Evolutionary conservation across 495 filamentous ascomycete genomes (phyloP).

Genomic region (Cercophora scortea): DNA sequence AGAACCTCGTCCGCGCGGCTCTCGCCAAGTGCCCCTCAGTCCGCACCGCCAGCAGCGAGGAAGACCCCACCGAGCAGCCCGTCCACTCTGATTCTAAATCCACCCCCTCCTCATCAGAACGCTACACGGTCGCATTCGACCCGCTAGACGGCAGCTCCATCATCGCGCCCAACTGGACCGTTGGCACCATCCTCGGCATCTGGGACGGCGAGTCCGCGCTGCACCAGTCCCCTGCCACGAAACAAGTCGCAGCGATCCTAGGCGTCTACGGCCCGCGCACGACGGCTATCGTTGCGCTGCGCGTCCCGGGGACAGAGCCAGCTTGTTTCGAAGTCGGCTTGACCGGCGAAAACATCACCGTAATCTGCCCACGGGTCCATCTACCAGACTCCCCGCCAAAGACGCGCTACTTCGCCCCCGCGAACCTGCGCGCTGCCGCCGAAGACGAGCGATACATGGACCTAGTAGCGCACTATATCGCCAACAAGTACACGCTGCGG

Average conservation of each 20-base stretch:
- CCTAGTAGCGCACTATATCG: constrained; percentile 33
- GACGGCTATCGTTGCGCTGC: constrained; percentile 38
- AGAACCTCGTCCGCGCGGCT: constrained; percentile 33
- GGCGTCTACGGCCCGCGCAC: constrained; percentile 46
- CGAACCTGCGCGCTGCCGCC: constrained; percentile 43
- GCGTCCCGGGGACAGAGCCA: constrained; percentile 22
- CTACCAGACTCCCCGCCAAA: constrained; percentile 21
- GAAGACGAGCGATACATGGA: constrained; percentile 32
- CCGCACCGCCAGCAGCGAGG: constrained; percentile 42
- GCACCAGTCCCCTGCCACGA: constrained; percentile 19
- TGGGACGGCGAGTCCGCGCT: constrained; percentile 41
- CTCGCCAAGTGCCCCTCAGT: constrained; percentile 34
- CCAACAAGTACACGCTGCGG: constrained; percentile 38
- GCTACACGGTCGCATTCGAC: constrained; percentile 50
- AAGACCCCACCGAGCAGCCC: constrained; percentile 39
- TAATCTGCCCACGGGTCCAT: constrained; percentile 26
- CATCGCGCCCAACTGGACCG: constrained; percentile 46
- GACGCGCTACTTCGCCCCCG: constrained; percentile 43
- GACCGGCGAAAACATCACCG: constrained; percentile 1
- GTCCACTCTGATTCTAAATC: constrained; percentile 1
- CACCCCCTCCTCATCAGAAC: constrained; percentile 14
- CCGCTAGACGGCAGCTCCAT: constrained; percentile 48
- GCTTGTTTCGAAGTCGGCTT: constrained; percentile 38
- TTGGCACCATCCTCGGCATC: constrained; percentile 44
- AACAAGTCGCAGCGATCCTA: constrained; percentile 38